phyloP scores from a whole-genome alignment of 345 rosid genomes.

The Balakata baccata region DNA sequence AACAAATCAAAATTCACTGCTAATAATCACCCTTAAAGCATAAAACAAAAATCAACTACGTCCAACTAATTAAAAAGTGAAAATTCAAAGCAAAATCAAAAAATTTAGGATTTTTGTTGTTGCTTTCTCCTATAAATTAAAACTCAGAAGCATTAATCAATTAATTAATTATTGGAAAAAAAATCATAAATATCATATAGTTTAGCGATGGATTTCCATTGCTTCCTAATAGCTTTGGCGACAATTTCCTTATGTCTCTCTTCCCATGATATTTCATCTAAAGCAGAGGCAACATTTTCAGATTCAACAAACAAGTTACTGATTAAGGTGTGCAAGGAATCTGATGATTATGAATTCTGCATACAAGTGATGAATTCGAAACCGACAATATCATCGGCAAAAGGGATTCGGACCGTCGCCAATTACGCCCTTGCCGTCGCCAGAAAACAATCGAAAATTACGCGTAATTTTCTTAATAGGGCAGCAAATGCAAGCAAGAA shows the following conservation, averaged over 20 bases:
- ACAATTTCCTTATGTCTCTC: background rate
- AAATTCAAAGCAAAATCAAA: background rate
- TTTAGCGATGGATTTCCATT: background rate
- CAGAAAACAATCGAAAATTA: background rate
- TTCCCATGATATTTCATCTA: background rate
- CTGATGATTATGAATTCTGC: constrained; percentile 8
- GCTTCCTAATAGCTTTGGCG: background rate
- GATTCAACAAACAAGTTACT: background rate
- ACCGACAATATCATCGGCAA: background rate
- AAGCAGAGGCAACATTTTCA: background rate
- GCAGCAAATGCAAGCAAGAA: background rate
- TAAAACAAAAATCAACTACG: background rate
- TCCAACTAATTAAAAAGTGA: background rate
- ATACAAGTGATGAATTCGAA: background rate
- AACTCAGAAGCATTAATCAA: too few species aligned
- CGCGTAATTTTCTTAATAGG: background rate
- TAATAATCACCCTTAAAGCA: background rate
- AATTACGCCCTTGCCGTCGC: background rate
- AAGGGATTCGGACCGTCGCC: background rate
- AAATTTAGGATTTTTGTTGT: too few species aligned
- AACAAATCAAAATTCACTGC: background rate
- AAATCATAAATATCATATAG: too few species aligned
- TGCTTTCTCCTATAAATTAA: too few species aligned
- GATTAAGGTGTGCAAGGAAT: background rate
- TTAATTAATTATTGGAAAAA: too few species aligned